A percentile compares a stretch with the other conserved stretches of the same genome.
phyloP scores from a whole-genome alignment of 257 asterid species.

The Solanum piurae region DNA sequence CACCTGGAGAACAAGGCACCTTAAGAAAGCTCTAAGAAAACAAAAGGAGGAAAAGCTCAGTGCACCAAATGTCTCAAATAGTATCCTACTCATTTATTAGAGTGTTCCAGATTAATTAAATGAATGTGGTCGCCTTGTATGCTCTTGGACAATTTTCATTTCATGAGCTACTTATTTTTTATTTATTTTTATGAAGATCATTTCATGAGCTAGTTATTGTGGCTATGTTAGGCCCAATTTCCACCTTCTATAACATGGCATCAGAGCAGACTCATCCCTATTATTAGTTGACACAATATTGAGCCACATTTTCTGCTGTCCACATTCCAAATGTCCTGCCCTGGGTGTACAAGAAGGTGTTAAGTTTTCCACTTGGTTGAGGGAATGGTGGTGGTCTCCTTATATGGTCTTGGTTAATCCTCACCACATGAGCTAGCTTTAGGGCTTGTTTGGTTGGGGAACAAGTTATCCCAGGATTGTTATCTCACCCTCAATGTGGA shows the following conservation, averaged over 20 bases:
- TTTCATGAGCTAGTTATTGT: not conserved
- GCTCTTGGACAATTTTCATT: not conserved
- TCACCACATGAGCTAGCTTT: not conserved
- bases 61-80: not conserved
- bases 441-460: not conserved
- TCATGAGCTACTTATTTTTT: not conserved
- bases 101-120: not conserved
- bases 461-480: not conserved
- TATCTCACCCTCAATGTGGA: not conserved
- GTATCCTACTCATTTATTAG: not conserved
- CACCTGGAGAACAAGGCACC: not conserved
- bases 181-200: not conserved
- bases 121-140: not conserved
- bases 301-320: not conserved
- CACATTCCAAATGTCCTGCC: not conserved
- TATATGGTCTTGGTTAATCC: not conserved
- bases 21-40: not conserved
- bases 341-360: not conserved
- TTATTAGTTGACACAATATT: not conserved
- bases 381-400: not conserved
- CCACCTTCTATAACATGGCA: not conserved
- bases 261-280: not conserved
- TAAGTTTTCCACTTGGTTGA: not conserved
- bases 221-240: not conserved
- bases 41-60: not conserved